Evolutionary conservation across 331 rosid species (phyloP).

Genomic region (Telfairia occidentalis): DNA sequence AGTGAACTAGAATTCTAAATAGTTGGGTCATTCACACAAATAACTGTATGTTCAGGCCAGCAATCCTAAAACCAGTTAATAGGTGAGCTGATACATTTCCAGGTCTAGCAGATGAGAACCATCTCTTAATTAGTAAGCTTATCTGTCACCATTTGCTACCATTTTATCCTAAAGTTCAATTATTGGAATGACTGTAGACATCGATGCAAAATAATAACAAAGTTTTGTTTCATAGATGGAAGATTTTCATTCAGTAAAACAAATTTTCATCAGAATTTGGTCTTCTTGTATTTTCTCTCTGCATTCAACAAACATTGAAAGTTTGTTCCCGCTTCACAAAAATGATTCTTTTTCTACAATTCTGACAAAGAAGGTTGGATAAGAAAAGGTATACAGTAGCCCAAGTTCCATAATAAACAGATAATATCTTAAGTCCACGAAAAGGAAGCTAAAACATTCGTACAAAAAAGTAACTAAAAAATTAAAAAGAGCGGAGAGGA

Average conservation of each 20-base stretch:
- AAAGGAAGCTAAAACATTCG: neutral
- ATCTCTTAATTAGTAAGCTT: neutral
- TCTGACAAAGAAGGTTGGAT: neutral
- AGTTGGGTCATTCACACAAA: neutral
- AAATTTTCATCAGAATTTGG: neutral
- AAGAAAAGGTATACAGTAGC: neutral
- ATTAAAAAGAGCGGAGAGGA: neutral
- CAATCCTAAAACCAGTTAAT: slow-evolving; percentile 1
- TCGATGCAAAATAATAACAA: neutral
- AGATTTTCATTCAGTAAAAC: slow-evolving; percentile 1
- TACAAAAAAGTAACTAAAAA: neutral
- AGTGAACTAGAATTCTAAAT: neutral
- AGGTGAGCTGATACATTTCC: neutral
- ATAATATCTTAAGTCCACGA: neutral
- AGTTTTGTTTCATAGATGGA: neutral
- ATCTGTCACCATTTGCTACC: neutral
- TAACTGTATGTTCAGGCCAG: neutral
- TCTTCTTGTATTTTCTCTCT: neutral
- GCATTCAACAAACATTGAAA: neutral
- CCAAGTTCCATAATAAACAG: neutral
- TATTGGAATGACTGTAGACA: neutral
- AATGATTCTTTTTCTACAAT: neutral
- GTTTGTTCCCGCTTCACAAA: neutral
- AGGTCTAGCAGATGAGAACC: slow-evolving; percentile 7
- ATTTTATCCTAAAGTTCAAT: slow-evolving; percentile 6